Evolutionary conservation across 148 eudicot species (phyloP), one percentile per base, ranked within the genome.

Genomic region (Vaccinium macrocarpon): DNA sequence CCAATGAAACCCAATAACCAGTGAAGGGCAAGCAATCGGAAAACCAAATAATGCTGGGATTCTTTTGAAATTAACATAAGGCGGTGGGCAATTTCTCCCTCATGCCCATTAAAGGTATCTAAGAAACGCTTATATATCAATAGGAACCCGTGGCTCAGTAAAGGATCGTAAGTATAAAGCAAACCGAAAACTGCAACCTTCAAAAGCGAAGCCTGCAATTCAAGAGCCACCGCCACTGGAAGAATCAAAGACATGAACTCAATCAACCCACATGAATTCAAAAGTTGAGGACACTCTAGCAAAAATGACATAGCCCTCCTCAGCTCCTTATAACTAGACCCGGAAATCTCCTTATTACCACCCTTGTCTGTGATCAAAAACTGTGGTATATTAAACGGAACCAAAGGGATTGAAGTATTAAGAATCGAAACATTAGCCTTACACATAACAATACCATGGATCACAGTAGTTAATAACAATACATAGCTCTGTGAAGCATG

Each of bases 101-200:
- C 98, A 49, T 95, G 93, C 85, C 93, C 96, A 82, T 84, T 88
- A 73, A 93, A 96, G 19, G 93, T 86, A 76, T 93, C 95, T 10
- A 86, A 82, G 77, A 92, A 90, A 85, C 84, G 86, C 76, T 85
- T 75, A 85, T 89, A 92, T 90, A 95, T 79, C 83, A 87, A 89
- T 83, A 97, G 81, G 84, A 90, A 91, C 53, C 91, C 90, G 84
- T 97, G 99, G 81, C 94, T 91, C 70, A 93, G 90, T 92, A 97
- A 87, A 46, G 98, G 98, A 83, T 97, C 91, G 79, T 74, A 92
- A 70, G 91, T 90, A 85, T 93, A 92, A 49, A 95, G 80, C 87
- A 97, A 86, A 83, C 99, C 98, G 92, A 87, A 57, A 97, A 97
- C 89, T 97, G 99, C 83, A 97, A 97, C 96, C 85, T 89, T 97